phyloP scores from a whole-genome alignment of 2,329 filamentous ascomycete genomes.

The Samsoniella hepiali region DNA sequence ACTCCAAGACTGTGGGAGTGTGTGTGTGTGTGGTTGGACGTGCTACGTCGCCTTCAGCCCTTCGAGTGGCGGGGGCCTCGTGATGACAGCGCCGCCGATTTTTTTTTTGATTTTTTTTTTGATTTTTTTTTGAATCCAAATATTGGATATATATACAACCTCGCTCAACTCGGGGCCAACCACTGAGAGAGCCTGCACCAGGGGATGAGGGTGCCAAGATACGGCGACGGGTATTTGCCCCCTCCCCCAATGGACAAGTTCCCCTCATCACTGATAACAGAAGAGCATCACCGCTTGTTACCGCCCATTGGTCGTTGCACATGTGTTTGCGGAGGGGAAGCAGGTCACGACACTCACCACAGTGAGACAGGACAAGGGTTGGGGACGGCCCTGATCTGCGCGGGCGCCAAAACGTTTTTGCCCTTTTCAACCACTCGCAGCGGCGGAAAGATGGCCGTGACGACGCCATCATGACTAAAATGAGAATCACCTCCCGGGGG shows the following conservation, averaged over 20 bases:
- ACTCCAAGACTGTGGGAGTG: background rate
- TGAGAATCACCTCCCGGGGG: background rate
- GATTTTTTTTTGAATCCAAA: background rate
- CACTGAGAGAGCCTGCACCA: background rate
- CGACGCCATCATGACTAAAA: background rate
- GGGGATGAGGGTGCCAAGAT: background rate
- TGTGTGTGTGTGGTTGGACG: background rate
- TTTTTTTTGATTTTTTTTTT: background rate
- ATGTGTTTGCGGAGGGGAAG: background rate
- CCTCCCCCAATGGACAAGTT: no score
- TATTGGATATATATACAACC: background rate
- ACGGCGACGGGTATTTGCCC: background rate
- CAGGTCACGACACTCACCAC: background rate
- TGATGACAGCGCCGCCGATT: background rate
- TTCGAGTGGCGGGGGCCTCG: background rate
- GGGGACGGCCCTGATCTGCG: background rate
- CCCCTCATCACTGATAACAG: no score
- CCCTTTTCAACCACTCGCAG: constrained; percentile 1
- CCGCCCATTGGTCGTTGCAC: background rate
- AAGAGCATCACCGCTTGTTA: background rate
- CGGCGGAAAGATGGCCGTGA: background rate
- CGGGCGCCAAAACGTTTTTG: background rate
- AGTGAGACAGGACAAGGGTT: background rate
- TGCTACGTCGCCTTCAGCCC: constrained; percentile 5
- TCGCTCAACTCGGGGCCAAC: background rate